Evolutionary conservation across 176 grass and related monocot genomes (phyloP).

Genomic region (Aegilops sharonensis): DNA sequence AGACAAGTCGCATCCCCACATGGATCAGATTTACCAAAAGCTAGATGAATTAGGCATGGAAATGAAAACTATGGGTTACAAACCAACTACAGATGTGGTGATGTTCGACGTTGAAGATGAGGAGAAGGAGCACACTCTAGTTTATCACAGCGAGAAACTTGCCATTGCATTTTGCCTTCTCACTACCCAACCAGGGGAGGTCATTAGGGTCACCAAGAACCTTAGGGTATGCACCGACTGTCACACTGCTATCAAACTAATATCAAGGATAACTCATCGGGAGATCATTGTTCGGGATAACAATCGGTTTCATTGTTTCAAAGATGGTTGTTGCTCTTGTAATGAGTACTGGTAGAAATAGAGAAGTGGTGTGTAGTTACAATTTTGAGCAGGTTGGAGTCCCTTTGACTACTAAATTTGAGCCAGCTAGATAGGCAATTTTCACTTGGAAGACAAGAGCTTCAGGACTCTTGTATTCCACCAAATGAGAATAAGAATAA

Average conservation of each 20-base stretch:
- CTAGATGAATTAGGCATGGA: constrained; percentile 52
- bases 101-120: constrained; percentile 72
- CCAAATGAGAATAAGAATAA: no score
- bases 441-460: no score
- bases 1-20: constrained; percentile 52
- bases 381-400: constrained; percentile 14
- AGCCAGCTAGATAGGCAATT: background rate
- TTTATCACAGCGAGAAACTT: constrained; percentile 66
- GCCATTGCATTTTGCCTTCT: constrained; percentile 64
- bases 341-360: constrained; percentile 60
- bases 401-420: background rate
- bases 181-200: constrained; percentile 32
- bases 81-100: constrained; percentile 62
- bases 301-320: constrained; percentile 67
- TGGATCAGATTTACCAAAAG: constrained; percentile 47
- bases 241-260: constrained; percentile 58
- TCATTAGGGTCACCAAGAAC: constrained; percentile 66
- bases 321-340: constrained; percentile 65
- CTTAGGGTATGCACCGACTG: constrained; percentile 61
- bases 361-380: background rate
- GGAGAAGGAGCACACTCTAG: constrained; percentile 61
- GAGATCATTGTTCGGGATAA: constrained; percentile 65
- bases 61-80: constrained; percentile 59
- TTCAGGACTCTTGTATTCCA: no score
- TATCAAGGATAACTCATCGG: constrained; percentile 44